Base-by-base conservation (phyloP, 805 yeast genomes). In the Peterozyma xylosa region DNA sequence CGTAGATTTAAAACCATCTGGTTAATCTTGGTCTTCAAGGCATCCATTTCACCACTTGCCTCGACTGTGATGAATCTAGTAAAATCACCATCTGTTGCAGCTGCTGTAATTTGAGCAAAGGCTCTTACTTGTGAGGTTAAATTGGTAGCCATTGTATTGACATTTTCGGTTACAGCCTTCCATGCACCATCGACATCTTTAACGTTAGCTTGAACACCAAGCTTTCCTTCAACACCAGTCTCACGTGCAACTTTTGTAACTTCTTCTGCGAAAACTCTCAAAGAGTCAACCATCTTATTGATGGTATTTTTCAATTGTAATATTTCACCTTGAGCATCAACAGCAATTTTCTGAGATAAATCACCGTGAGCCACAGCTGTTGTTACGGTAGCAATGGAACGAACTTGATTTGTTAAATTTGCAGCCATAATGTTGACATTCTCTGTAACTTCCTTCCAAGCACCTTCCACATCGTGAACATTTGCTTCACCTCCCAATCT, bases 321-420 rank as follows among this genome's bases (percentile, higher is more conserved):
- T 53, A 87, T 86, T 58, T 87, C 96, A 43, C 96, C 96, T 59
- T 86, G 91, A 9, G 96, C 95, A 54, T 82, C 91, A 21, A 87
- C 96, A 49, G 78, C 86, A 62, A 87, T 87, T 62, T 87, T 87
- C 56, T 83, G 90, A 3, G 86, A 78, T 51, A 87, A 70, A 58
- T 87, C 95, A 55, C 96, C 96, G 60, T 84, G 85, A 1, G 96
- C 96, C 37, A 87, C 96, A 3, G 95, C 95, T 3, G 95, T 84
- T 2, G 95, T 88, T 46, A 87, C 96, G 11, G 89, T 85, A 4
- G 95, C 95, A 53, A 87, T 87, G 14, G 88, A 80, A 63, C 96
- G 74, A 52, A 87, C 96, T 65, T 87, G 96, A 50, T 84, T 86
- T 4, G 96, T 87, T 52, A 87, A 70, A 58, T 87, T 87, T 33